A percentile compares a stretch with the other conserved stretches of the same genome.
phyloP scores from a whole-genome alignment of 208 protist genomes.

The Phytomonas sp. region DNA sequence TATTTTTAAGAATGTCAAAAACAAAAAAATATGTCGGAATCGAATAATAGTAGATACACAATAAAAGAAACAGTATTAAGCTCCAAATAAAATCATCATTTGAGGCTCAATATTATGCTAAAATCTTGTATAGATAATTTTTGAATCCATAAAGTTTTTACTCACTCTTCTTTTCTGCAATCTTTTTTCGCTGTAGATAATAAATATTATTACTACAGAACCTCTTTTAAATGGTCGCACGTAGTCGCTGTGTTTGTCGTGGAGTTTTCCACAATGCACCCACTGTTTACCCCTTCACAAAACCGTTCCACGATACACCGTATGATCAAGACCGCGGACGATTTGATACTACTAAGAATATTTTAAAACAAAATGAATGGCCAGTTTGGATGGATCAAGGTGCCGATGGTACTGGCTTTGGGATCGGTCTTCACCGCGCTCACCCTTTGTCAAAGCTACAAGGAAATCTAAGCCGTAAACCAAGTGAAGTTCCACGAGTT shows the following conservation, averaged over 20 bases:
- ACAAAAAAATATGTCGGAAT: neutral
- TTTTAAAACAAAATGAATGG: slow-evolving; percentile 37
- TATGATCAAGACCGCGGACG: slow-evolving; percentile 65
- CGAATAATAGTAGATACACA: neutral
- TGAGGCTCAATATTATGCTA: neutral
- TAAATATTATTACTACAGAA: slow-evolving; percentile 8
- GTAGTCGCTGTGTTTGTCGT: slow-evolving; percentile 13
- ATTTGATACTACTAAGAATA: slow-evolving; percentile 40
- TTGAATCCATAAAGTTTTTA: neutral
- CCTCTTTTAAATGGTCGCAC: slow-evolving; percentile 12
- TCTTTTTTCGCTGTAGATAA: slow-evolving; percentile 6
- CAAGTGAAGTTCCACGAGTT: slow-evolving; percentile 62
- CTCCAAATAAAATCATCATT: neutral
- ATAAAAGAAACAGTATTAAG: neutral
- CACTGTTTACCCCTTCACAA: slow-evolving; percentile 72
- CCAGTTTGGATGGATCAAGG: slow-evolving; percentile 86
- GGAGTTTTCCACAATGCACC: slow-evolving; percentile 84
- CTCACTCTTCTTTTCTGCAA: neutral
- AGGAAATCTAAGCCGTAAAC: slow-evolving; percentile 59
- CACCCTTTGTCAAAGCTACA: slow-evolving; percentile 76
- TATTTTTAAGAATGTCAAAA: neutral
- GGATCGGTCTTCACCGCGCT: slow-evolving; percentile 73
- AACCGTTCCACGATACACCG: slow-evolving; percentile 85
- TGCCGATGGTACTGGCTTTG: slow-evolving; percentile 76
- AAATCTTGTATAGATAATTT: neutral